These are phyloP conservation scores for Abortiporus biennis DNA, from an alignment of 1,284 basidiomycete species.

Conservation along the genomic window DNA sequence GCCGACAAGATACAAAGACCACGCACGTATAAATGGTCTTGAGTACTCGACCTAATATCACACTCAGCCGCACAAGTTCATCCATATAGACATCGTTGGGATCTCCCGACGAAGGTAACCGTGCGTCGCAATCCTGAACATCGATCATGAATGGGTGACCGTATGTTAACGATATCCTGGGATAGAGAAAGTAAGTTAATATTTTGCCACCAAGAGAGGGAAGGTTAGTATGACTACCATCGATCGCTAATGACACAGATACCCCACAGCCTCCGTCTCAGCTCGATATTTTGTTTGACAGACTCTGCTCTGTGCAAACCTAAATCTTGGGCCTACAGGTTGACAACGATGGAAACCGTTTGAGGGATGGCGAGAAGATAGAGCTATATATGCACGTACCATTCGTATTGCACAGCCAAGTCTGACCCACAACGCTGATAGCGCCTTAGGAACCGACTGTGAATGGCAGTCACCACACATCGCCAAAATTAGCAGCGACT, in stretches of 20 bases:
- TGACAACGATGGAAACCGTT: too few species aligned
- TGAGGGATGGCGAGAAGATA: too few species aligned
- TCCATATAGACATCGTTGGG: constrained; percentile 72
- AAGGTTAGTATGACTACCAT: constrained; percentile 53
- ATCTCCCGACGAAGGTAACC: constrained; percentile 76
- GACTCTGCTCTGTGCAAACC: constrained; percentile 86
- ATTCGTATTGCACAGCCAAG: constrained; percentile 79
- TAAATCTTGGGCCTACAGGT: constrained; percentile 79
- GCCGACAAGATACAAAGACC: constrained; percentile 1
- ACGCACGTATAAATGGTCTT: constrained; percentile 85
- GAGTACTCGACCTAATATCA: constrained; percentile 81
- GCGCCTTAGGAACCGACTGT: constrained; percentile 68
- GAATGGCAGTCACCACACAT: constrained; percentile 80
- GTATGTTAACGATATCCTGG: constrained; percentile 72
- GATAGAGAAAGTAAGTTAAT: too few species aligned
- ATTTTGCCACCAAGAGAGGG: background rate
- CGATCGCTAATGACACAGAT: constrained; percentile 87
- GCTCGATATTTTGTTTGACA: constrained; percentile 73
- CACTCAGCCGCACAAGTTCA: constrained; percentile 82
- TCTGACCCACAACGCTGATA: constrained; percentile 74
- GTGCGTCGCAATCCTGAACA: constrained; percentile 88
- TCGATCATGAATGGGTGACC: constrained; percentile 91
- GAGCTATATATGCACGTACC: constrained; percentile 39
- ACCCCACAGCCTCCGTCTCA: constrained; percentile 84
- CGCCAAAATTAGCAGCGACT: constrained; percentile 80